phyloP scores from a whole-genome alignment of 179 eudicot species.

The Heliamphora pulchella region DNA sequence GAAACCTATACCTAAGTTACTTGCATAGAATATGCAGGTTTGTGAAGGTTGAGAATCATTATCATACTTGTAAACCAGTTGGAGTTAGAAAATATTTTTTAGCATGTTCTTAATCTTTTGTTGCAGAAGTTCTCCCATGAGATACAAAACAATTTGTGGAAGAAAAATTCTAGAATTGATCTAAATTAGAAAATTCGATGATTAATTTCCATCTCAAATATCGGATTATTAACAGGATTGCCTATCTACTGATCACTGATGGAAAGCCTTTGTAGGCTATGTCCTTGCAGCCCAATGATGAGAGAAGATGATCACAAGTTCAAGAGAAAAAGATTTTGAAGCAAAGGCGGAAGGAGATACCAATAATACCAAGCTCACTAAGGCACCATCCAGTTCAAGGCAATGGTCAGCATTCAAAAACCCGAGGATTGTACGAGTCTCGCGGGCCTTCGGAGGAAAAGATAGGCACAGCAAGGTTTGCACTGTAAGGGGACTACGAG shows the following conservation, averaged over 20 bases:
- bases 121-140: neutral
- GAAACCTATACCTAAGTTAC: neutral
- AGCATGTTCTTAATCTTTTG: neutral
- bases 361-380: constrained; percentile 12
- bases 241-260: neutral
- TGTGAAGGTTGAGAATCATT: neutral
- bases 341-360: constrained; percentile 36
- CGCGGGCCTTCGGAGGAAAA: constrained; percentile 79
- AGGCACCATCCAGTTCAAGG: constrained; percentile 43
- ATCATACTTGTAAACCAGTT: neutral
- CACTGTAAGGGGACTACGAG: constrained; percentile 74
- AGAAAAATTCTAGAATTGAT: neutral
- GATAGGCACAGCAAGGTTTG: constrained; percentile 83
- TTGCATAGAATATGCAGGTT: constrained; percentile 1
- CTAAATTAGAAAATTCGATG: too few species aligned
- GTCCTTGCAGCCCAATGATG: constrained; percentile 20
- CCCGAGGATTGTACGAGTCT: constrained; percentile 81
- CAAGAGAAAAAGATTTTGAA: constrained; percentile 31
- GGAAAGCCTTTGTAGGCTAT: neutral
- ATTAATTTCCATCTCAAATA: neutral
- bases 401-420: constrained; percentile 55
- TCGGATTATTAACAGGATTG: neutral
- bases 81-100: neutral
- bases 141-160: neutral
- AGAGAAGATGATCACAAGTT: constrained; percentile 30